Percentiles rank a stretch among this genome's conserved stretches.
Conservation (phyloP, 805 yeast genomes). For the Metschnikowia vanudenii region DNA sequence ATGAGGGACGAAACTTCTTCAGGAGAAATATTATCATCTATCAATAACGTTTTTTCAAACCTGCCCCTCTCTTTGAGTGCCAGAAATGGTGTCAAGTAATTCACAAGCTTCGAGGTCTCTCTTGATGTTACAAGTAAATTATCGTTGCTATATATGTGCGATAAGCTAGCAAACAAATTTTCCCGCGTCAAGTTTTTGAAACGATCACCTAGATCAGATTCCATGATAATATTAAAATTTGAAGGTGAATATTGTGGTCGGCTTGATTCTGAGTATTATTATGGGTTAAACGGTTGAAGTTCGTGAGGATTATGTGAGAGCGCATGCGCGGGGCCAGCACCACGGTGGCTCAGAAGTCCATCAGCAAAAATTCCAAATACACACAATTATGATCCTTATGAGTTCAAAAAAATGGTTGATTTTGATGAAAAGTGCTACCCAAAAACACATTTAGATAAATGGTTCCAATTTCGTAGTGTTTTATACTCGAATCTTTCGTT, state of each 20-base stretch:
- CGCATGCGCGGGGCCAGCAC: background rate
- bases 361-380: too few relatives aligned
- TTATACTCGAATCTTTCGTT: too few relatives aligned
- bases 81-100: conserved; percentile 56
- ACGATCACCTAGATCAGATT: conserved; percentile 1
- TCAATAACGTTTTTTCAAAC: conserved; percentile 27
- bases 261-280: background rate
- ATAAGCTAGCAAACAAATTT: conserved; percentile 23
- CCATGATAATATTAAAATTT: background rate
- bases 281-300: background rate
- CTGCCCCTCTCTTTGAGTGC: conserved; percentile 49
- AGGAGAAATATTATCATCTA: conserved; percentile 13
- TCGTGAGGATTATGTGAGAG: background rate
- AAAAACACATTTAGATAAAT: too few relatives aligned
- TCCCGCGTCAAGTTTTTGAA: conserved; percentile 23
- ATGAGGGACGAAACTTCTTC: conserved; percentile 1
- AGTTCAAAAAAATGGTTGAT: background rate
- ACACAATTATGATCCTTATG: too few relatives aligned
- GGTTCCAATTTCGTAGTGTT: too few relatives aligned
- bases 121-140: conserved; percentile 42
- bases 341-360: too few relatives aligned
- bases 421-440: too few relatives aligned
- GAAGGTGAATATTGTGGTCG: background rate
- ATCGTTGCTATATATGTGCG: conserved; percentile 25
- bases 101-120: conserved; percentile 47